Conservation (phyloP, 1,284 basidiomycete genomes). For the Neolentinus lepideus region DNA sequence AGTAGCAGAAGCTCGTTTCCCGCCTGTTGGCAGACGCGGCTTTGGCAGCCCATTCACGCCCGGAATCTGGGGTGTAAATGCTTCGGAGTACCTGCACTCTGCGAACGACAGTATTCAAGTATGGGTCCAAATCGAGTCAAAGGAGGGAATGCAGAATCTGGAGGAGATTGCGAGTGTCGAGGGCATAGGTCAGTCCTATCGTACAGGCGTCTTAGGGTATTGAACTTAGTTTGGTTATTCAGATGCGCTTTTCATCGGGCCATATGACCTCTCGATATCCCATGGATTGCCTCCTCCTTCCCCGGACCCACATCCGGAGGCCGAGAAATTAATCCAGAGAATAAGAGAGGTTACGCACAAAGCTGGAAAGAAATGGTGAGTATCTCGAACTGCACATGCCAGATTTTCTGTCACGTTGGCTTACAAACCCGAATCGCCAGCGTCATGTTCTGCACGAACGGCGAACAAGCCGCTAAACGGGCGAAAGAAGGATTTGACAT, state of each 20-base stretch:
- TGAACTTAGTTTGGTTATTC: conserved; percentile 16
- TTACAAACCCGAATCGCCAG: conserved; percentile 4
- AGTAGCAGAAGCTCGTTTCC: conserved; percentile 48
- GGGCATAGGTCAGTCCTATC: neutral
- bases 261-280: conserved; percentile 58
- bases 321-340: conserved; percentile 54
- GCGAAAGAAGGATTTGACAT: conserved; percentile 35
- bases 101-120: conserved; percentile 54
- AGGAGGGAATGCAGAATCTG: conserved; percentile 51
- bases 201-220: too few relatives aligned
- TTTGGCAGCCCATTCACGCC: conserved; percentile 58
- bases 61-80: conserved; percentile 41
- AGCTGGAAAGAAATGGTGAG: conserved; percentile 62
- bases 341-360: conserved; percentile 46
- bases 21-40: conserved; percentile 49
- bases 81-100: conserved; percentile 41
- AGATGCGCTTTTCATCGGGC: conserved; percentile 60
- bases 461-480: conserved; percentile 28
- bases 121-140: conserved; percentile 64
- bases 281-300: conserved; percentile 51
- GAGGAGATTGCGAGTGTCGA: conserved; percentile 51
- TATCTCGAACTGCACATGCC: neutral
- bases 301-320: conserved; percentile 55
- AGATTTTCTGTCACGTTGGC: too few relatives aligned
- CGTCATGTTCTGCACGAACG: conserved; percentile 27